Conservation (phyloP, 1,139 yeast species). For the Pneumocystis oryctolagi region DNA sequence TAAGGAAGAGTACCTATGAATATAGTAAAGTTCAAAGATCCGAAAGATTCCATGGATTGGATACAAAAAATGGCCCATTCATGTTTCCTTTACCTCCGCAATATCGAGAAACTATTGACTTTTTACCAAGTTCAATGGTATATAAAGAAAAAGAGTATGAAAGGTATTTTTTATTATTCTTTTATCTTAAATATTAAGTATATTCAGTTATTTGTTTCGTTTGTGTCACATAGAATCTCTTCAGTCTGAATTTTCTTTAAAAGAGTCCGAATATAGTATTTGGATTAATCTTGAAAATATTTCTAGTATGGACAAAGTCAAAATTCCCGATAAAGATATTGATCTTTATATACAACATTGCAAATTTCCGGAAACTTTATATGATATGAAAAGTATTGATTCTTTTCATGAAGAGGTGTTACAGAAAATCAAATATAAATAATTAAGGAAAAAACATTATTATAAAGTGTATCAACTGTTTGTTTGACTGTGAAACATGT, state of each 20-base stretch:
- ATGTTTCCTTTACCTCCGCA: background rate
- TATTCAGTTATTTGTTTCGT: background rate
- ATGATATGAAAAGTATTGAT: background rate
- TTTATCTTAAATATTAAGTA: background rate
- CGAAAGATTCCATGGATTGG: background rate
- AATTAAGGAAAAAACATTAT: background rate
- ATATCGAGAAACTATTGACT: background rate
- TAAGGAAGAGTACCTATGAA: background rate
- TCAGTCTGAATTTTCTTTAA: background rate
- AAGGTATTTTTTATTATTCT: background rate
- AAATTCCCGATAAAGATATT: background rate
- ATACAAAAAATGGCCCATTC: background rate
- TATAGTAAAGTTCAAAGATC: background rate
- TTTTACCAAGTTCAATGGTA: background rate
- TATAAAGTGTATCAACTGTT: background rate
- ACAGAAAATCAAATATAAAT: background rate
- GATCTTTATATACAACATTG: background rate
- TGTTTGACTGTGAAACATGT: too few species aligned
- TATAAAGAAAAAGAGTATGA: background rate
- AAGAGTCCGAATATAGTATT: background rate
- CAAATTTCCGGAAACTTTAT: background rate
- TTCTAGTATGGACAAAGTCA: background rate
- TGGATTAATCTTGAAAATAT: background rate
- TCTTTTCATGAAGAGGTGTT: background rate
- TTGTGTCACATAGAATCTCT: background rate